Base-by-base conservation (phyloP, 306 rosid species). In the Macrotyloma uniflorum region DNA sequence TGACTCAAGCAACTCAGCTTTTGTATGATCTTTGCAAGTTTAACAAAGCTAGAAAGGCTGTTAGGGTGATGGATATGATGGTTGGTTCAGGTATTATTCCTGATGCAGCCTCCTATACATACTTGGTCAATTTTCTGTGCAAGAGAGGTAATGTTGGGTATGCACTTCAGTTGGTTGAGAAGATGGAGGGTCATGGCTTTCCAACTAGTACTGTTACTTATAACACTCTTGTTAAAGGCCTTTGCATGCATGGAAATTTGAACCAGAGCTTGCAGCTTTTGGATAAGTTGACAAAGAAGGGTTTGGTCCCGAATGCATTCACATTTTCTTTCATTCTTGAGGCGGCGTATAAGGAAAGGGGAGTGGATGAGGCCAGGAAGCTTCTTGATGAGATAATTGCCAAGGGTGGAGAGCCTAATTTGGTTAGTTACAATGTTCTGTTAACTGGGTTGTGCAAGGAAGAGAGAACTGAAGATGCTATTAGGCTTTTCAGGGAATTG, bases 151-250 rank as follows among this genome's bases (percentile, higher is more conserved):
- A 88, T 73, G 89, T 91, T 83, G 99, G 98, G 9, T 80, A 88
- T 93, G 98, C 99, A 35, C 82, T 95, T 92, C 98, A 95, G 77
- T 42, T 95, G 81, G 96, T 95, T 73, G 99, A 89, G 18, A 91
- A 87, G 51, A 90, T 93, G 96, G 99, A 88, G 74, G 89, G 85
- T 9, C 83, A 71, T 83, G 96, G 96, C 16, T 88, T 82, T 62
- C 89, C 90, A 2, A 85, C 97, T 9, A 88, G 75, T 77, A 89
- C 89, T 32, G 84, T 77, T 78, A 89, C 93, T 14, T 93, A 93
- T 75, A 93, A 95, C 76, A 82, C 93, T 0, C 92, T 95, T 6
- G 87, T 95, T 20, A 86, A 88, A 80, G 98, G 98, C 77, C 87
- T 91, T 70, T 94, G 97, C 75, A 85, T 82, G 83, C 89, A 88